Evolutionary conservation across 371 early-diverging fungal species (phyloP).

Genomic region (Apophysomyces trapeziformis): DNA sequence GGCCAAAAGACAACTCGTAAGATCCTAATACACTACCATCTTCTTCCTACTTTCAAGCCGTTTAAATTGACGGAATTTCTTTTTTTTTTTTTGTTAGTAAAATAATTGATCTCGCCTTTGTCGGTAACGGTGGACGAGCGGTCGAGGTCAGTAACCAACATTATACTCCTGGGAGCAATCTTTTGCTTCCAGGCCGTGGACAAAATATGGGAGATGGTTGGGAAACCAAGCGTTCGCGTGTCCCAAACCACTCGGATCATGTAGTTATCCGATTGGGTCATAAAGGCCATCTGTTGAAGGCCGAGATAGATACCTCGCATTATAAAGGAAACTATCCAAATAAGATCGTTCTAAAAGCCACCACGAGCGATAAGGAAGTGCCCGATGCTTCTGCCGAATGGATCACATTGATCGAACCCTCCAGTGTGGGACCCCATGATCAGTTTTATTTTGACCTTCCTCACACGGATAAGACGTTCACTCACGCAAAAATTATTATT

Average conservation of each 20-base stretch:
- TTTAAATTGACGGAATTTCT: conserved; percentile 2
- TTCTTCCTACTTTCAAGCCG: not conserved
- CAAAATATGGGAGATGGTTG: conserved; percentile 76
- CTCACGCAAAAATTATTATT: conserved; percentile 69
- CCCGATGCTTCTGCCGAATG: conserved; percentile 57
- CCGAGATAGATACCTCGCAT: conserved; percentile 84
- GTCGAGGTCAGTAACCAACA: conserved; percentile 78
- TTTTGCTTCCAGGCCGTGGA: conserved; percentile 79
- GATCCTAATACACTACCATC: conserved; percentile 10
- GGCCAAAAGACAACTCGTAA: conserved; percentile 57
- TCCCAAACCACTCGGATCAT: conserved; percentile 74
- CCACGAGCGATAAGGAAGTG: conserved; percentile 42
- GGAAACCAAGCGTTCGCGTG: conserved; percentile 80
- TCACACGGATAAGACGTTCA: conserved; percentile 55
- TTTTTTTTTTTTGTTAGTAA: conserved; percentile 34
- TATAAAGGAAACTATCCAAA: conserved; percentile 91
- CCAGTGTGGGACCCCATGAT: conserved; percentile 60
- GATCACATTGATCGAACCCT: conserved; percentile 41
- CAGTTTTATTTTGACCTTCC: conserved; percentile 75
- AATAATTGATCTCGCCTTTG: conserved; percentile 77
- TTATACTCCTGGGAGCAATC: conserved; percentile 79
- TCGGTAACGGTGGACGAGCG: conserved; percentile 77
- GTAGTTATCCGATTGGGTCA: conserved; percentile 76
- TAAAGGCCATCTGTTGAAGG: conserved; percentile 73
- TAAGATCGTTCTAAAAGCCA: conserved; percentile 65